Conservation (phyloP, 148 eudicot genomes). For the Nepenthes gracilis region DNA sequence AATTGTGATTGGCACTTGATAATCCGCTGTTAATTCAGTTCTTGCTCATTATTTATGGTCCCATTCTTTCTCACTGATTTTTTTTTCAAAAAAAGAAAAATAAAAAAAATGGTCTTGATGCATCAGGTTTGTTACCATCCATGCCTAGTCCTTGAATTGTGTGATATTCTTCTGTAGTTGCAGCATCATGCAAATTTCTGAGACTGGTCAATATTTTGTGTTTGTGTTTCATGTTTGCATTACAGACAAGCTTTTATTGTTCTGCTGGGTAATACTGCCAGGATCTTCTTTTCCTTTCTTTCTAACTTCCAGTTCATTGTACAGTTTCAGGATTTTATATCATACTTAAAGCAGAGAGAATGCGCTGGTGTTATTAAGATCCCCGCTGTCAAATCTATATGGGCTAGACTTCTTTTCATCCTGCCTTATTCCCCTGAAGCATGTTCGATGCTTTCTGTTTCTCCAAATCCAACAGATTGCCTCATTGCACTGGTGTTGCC, state of each 20-base stretch:
- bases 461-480: constrained; percentile 52
- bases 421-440: constrained; percentile 69
- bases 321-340: constrained; percentile 84
- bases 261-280: neutral
- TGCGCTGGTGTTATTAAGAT: constrained; percentile 94
- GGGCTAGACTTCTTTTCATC: constrained; percentile 84
- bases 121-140: no score
- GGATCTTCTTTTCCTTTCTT: neutral
- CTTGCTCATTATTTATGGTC: no score
- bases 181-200: no score
- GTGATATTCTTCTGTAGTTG: no score
- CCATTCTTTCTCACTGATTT: no score
- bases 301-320: constrained; percentile 1
- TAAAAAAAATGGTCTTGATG: no score
- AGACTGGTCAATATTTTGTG: no score
- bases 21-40: no score
- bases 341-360: constrained; percentile 93
- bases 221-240: no score
- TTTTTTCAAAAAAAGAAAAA: no score
- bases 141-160: no score
- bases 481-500: constrained; percentile 72
- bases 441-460: constrained; percentile 59
- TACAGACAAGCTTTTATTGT: neutral
- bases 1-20: no score
- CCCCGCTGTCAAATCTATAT: constrained; percentile 49